Evolutionary conservation across 2,329 filamentous ascomycete species (phyloP).

Genomic region (Trichoderma koningiopsis): DNA sequence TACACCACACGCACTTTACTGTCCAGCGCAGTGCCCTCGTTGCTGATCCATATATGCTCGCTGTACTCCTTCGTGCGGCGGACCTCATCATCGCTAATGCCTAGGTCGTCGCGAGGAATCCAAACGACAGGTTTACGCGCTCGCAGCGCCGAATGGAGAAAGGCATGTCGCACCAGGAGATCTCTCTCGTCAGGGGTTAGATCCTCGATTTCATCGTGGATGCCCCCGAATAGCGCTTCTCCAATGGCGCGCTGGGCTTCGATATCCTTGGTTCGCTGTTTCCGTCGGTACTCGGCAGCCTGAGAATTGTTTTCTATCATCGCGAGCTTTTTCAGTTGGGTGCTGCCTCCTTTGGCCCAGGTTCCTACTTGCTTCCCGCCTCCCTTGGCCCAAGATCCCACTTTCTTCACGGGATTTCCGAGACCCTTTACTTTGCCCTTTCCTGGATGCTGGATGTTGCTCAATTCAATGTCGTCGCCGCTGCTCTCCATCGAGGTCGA

Average conservation of each 20-base stretch:
- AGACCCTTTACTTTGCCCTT: conserved; percentile 32
- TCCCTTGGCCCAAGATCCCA: conserved; percentile 49
- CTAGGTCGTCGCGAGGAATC: conserved; percentile 89
- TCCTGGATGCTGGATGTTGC: conserved; percentile 37
- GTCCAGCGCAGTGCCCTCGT: conserved; percentile 86
- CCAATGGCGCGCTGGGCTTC: conserved; percentile 75
- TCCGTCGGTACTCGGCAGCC: conserved; percentile 51
- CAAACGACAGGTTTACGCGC: conserved; percentile 86
- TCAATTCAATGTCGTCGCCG: conserved; percentile 44
- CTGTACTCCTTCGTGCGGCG: conserved; percentile 74
- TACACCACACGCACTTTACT: conserved; percentile 82
- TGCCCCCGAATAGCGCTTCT: conserved; percentile 80
- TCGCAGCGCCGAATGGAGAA: conserved; percentile 85
- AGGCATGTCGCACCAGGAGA: conserved; percentile 79
- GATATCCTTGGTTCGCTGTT: conserved; percentile 60
- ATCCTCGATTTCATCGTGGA: conserved; percentile 93
- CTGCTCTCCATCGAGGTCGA: conserved; percentile 40
- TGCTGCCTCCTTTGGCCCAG: conserved; percentile 48
- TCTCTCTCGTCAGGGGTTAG: conserved; percentile 88
- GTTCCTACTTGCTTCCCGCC: conserved; percentile 37
- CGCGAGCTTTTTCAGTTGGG: conserved; percentile 51
- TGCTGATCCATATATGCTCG: conserved; percentile 87
- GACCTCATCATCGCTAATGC: conserved; percentile 90
- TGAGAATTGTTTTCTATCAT: conserved; percentile 36
- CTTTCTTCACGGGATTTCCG: conserved; percentile 51